Evolutionary conservation across 2,329 filamentous ascomycete genomes (phyloP), one percentile per base, ranked within the genome.

Genomic region (Aspergillus bombycis): DNA sequence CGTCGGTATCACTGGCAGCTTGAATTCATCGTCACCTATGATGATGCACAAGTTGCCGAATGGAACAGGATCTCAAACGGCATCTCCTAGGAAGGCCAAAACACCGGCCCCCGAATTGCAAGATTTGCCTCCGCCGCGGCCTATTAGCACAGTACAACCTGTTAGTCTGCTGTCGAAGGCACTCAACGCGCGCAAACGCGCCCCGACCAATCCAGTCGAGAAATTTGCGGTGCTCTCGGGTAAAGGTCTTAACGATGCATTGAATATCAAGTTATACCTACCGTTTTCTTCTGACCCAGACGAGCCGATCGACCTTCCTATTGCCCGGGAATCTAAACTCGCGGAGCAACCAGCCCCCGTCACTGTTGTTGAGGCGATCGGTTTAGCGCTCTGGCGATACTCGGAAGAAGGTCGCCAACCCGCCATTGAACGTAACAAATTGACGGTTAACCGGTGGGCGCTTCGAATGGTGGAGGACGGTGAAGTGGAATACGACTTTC

Each of bases 381-480:
- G 88, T 4, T 79, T 89, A 61, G 83, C 84, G 9, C 75, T 90
- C n/a, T 89, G 84, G 82, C 80, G 83, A 59, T 89, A 89, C 68
- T 80, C 82, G 19, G 86, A 89, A 70, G 86, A 89, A 67, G 80
- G 81, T 8, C 76, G 83, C 12, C 80, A 87, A 62, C 87, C 87
- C 10, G 67, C 81, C 1, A 77, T 89, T 11, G 77, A 81, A 8
- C 76, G 76, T 2, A 79, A 81, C 30, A 85, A 87, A 66, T 75
- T 84, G 60, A 87, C 85, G 60, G 84, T 89, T 63, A 89, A 89
- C 68, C 80, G 82, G 63, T 90, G 88, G 88, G 85, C 86, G 30
- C 75, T 90, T 59, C 82, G 88, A n/a, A 89, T 90, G 84, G 86
- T 89, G 10, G 88, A 90, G 68, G 88, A 89, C 68, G 88, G 86